Evolutionary conservation across 306 rosid genomes (phyloP), one percentile per base, ranked within the genome.

Genomic region (Corylus heterophylla): DNA sequence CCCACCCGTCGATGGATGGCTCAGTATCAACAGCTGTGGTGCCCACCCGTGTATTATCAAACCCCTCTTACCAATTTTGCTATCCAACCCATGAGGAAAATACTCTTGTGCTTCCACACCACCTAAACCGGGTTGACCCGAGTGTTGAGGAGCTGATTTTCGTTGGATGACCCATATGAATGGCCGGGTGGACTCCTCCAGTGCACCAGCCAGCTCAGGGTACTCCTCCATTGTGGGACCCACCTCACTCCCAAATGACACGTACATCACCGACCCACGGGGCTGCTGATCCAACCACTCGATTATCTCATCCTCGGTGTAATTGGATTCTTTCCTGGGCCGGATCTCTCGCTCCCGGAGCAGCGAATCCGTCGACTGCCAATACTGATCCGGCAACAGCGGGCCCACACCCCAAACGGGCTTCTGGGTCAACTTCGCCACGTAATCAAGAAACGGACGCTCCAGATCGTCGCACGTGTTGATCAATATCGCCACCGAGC

Each of bases 401-500:
- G 97, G 95, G 0, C 97, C 97, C 29, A 92, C 89, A 12, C 89
- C 92, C 91, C 92, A 92, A 1, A 89, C 88, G 5, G 92, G 93
- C 64, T 81, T 86, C 1, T 73, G 62, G 1, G 79, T 66, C 11
- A 80, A 78, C 12, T 62, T 47, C 0, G 78, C 77, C 0, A 89
- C 20, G 83, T 87, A 89, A 0, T 83, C 71, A 1, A 92, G 63
- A 45, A 92, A 90, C 0, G 87, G 88, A 69, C 63, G 86, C 84
- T 92, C 97, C 12, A 92, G 83, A 59, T 87, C 95, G 1, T 90
- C 88, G 79, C 95, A 90, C 81, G 95, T 92, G 90, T 92, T 92
- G 78, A 92, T 77, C 89, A 92, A 61, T 74, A 85, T 18, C 0
- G 86, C 92, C 3, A 77, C 62, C 0, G 88, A 45, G 8, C 51